These are phyloP conservation scores for Isoetes taiwanensis DNA, from an alignment of 75 land plant species.

Conservation along the genomic window DNA sequence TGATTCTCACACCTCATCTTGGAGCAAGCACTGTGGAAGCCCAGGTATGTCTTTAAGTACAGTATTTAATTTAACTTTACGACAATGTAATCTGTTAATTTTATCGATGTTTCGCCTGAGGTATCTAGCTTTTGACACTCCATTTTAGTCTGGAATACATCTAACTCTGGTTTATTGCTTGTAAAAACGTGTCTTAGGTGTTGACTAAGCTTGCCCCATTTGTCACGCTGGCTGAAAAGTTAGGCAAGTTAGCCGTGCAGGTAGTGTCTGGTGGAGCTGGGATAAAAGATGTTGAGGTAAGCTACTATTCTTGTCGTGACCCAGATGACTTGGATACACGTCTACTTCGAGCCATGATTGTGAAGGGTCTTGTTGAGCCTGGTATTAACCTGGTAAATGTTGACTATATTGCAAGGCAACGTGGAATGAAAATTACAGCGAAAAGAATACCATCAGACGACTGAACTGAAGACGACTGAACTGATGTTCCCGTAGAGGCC, in stretches of 20 bases:
- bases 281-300: conserved; percentile 53
- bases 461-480: no score
- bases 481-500: conserved; percentile 49
- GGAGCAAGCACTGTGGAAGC: conserved; percentile 67
- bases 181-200: no score
- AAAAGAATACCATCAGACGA: conserved; percentile 41
- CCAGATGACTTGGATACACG: conserved; percentile 79
- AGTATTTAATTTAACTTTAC: no score
- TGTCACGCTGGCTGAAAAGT: conserved; percentile 69
- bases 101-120: no score
- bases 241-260: conserved; percentile 82
- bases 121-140: no score
- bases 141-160: no score
- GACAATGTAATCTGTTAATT: no score
- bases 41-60: conserved; percentile 31
- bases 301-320: conserved; percentile 43
- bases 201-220: conserved; percentile 69
- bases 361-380: conserved; percentile 81
- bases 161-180: no score
- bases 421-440: conserved; percentile 66
- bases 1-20: conserved; percentile 57
- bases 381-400: conserved; percentile 88
- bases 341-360: conserved; percentile 79
- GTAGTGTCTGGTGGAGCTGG: conserved; percentile 77
- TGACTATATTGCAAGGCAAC: conserved; percentile 69